Evolutionary conservation across 2,329 filamentous ascomycete species (phyloP), one percentile per base, ranked within the genome.

Genomic region (Claviceps spartinae): DNA sequence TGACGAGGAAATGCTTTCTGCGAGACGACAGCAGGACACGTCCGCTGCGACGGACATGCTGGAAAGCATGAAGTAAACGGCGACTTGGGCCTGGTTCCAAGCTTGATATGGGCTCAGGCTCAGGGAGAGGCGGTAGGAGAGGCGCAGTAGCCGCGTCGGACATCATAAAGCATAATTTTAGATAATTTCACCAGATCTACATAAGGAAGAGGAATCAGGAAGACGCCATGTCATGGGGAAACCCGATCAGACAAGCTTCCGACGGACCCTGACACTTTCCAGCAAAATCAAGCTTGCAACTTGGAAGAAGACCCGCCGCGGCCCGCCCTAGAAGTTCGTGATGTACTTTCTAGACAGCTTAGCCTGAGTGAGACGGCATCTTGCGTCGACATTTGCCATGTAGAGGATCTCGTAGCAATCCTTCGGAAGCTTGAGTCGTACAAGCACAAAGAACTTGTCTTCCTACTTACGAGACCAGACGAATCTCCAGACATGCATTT

Each of bases 1-100:
- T 63, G 55, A 75, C 59, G 47, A 70, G 47, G 60, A 69, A 74
- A 59, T 76, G 73, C 60, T 74, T 75, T 43, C 61, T 56, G 42
- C 65, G 64, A 16, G 69, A 71, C 34, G 60, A 58, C 53, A 69
- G 59, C 48, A 64, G 37, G n/a, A 50, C 47, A 24, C 53, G 45
- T 7, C 53, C 53, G 44, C 24, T 37, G 51, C 47, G 51, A 41
- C 51, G 53, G 36, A 54, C 37, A 42, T 49, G 48, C n/a, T 53
- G 40, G 18, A 51, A 34, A 41, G 24, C 41, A 47, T 38, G 48
- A 13, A 53, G 38, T 14, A 47, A 24, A 26, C 53, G 48, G 30
- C 48, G 38, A 40, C 50, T 47, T 41, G 53, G 11, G 22, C 45
- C 45, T 50, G 50, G 44, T 40, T 48, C 24, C 13, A 43, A 20